Base-by-base conservation (phyloP, 805 yeast species). In the Wickerhamiella spandovensis region DNA sequence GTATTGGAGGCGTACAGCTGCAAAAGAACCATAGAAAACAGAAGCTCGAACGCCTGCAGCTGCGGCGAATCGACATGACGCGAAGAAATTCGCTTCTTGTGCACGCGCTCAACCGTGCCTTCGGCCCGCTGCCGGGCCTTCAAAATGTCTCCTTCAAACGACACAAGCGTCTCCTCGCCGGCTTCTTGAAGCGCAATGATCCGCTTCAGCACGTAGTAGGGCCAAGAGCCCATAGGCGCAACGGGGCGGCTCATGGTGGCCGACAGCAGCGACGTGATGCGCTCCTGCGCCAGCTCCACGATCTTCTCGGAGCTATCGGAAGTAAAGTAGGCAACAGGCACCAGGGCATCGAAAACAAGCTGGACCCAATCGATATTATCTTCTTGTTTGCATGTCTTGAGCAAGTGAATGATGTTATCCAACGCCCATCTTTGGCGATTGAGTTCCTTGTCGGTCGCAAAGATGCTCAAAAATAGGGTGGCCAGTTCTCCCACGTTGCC, bases 1-100 rank as follows among this genome's bases (percentile, higher is more conserved):
- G 79, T 63, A 48, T 75, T 68, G 22, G 89, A 94, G 49, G 79
- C 69, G 61, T 81, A 88, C 32, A 89, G 71, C 63, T 87, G 95
- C 13, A 90, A 61, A 21, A 88, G 65, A 3, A 82, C 81, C 75
- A 84, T 77, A 0, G 95, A 82, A 51, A 84, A 76, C 44, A 90
- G 68, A 37, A 85, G 67, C 64, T 87, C 94, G 60, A 90, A 82
- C 43, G 87, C 82, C 51, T 69, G 68, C 54, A 81, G 62, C 56
- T 77, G 75, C 51, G 72, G 65, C 37, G 61, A 53, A 51, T 67
- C 62, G 43, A 53, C 66, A 43, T 66, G 70, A 3, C 66, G 61
- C 25, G 69, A 61, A 4, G 71, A 58, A 32, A 54, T 61, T 47
- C 71, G 64, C 51, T 67, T 63, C 23, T 66, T 60, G 53, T 66